Conservation (phyloP, 129 eudicot species). For the Silybum marianum region DNA sequence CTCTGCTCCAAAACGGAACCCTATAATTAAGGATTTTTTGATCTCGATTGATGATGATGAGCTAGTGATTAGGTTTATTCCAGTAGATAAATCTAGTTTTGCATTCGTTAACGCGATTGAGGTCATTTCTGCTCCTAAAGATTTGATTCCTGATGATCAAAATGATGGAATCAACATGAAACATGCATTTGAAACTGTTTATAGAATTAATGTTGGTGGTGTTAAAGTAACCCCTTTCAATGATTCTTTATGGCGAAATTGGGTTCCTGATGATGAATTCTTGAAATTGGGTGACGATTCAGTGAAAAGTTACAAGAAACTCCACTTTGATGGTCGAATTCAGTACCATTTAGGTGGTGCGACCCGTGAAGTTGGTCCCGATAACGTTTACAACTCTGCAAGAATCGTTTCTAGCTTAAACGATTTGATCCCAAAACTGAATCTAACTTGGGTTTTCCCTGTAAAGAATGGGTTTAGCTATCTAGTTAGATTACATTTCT, state of each 20-base stretch:
- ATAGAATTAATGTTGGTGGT: conserved; percentile 82
- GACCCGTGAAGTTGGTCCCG: conserved; percentile 88
- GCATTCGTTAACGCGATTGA: conserved; percentile 86
- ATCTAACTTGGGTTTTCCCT: conserved; percentile 72
- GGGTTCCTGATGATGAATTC: conserved; percentile 76
- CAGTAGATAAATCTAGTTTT: conserved; percentile 44
- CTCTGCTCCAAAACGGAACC: conserved; percentile 28
- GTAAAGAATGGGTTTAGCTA: conserved; percentile 58
- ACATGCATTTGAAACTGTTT: conserved; percentile 58
- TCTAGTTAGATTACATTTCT: conserved; percentile 85
- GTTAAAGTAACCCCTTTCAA: conserved; percentile 86
- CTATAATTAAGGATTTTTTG: conserved; percentile 62
- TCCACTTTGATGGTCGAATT: conserved; percentile 72
- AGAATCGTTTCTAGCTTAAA: conserved; percentile 53
- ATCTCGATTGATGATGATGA: conserved; percentile 63
- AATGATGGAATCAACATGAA: conserved; percentile 36
- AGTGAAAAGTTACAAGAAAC: conserved; percentile 22
- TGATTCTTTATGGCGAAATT: conserved; percentile 95
- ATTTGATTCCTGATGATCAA: conserved; percentile 59
- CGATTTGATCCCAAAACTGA: conserved; percentile 38
- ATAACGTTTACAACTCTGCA: conserved; percentile 80
- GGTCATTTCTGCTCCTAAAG: conserved; percentile 89
- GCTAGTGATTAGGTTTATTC: conserved; percentile 62
- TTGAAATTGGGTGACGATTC: conserved; percentile 39
- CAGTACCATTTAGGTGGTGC: conserved; percentile 77